Conservation (phyloP, 306 rosid genomes). For the Hippophae rhamnoides region DNA sequence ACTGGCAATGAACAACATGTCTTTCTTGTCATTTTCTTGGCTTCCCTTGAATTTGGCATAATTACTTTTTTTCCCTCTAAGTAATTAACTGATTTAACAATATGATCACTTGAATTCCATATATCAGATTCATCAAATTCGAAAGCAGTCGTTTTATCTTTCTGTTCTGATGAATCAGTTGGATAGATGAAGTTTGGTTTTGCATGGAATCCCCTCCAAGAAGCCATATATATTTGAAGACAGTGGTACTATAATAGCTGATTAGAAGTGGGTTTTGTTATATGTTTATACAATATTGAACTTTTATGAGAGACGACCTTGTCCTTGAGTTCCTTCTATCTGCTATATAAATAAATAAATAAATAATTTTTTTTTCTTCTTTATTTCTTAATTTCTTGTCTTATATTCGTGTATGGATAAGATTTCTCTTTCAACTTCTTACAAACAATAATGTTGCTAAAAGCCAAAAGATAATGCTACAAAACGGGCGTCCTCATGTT, state of each 20-base stretch:
- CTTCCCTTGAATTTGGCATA: too few species aligned
- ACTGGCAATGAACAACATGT: slow-evolving; percentile 53
- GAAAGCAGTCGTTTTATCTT: slow-evolving; percentile 3
- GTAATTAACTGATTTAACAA: too few species aligned
- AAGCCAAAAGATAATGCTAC: slow-evolving; percentile 10
- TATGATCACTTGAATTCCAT: slow-evolving; percentile 18
- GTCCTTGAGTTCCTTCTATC: neutral
- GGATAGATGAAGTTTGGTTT: slow-evolving; percentile 35
- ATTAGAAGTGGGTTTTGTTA: neutral
- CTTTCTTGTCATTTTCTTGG: slow-evolving; percentile 9
- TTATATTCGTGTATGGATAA: slow-evolving; percentile 18
- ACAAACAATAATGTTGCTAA: slow-evolving; percentile 10
- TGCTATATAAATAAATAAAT: too few species aligned
- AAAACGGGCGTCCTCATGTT: slow-evolving; percentile 19
- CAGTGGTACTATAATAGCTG: neutral
- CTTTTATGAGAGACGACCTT: neutral
- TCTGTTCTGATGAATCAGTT: slow-evolving; percentile 7
- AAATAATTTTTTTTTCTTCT: neutral
- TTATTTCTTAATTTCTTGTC: neutral
- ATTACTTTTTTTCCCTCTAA: too few species aligned
- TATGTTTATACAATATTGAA: neutral
- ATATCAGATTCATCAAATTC: slow-evolving; percentile 63
- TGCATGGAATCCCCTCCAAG: slow-evolving; percentile 39
- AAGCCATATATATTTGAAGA: slow-evolving; percentile 42
- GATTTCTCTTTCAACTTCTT: slow-evolving; percentile 17